Evolutionary conservation across 2,329 filamentous ascomycete genomes (phyloP), one percentile per base, ranked within the genome.

Genomic region (Coniochaeta prunicola): DNA sequence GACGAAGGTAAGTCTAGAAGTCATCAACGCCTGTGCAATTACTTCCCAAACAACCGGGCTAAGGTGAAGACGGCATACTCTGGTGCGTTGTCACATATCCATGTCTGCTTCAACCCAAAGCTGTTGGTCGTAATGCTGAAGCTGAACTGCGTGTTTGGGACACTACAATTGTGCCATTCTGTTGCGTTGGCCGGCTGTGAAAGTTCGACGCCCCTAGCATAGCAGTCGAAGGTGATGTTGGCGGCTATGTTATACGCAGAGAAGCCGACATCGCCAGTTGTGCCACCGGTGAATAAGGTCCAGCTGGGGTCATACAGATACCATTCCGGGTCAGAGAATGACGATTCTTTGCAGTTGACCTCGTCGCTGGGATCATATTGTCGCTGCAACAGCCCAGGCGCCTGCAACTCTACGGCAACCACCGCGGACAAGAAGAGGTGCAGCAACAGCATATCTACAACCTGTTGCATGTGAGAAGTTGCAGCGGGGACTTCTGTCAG

Each of bases 111-210:
- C 12, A 65, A 31, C 17, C 57, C 56, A 54, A 64, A 48, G 17
- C 61, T 58, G 9, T 63, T 58, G 15, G 12, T 50, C 7, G 53
- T 33, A 8, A 63, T 33, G 28, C 45, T 48, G 19, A 65, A 64
- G 54, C 61, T 60, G 40, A 65, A 64, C 24, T 60, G 40, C 54
- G 64, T 38, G 30, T 59, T 40, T 12, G 63, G 60, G 7, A 62
- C 31, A 30, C 58, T 62, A 58, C 63, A 65, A 45, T 62, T 61
- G 34, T 65, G 58, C 64, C 64, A 65, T 0, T 59, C 56, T 10
- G 58, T 33, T 5, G 58, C 28, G 12, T 58, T 30, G 1, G 48
- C 58, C 9, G 58, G 58, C 5, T 59, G 59, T 12, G 64, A 60
- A 3, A 65, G 56, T 10, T 64, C 60, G 31, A 65, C 62, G 40